Conservation (phyloP, 257 asterid genomes). For the Solanum dulcamara region DNA sequence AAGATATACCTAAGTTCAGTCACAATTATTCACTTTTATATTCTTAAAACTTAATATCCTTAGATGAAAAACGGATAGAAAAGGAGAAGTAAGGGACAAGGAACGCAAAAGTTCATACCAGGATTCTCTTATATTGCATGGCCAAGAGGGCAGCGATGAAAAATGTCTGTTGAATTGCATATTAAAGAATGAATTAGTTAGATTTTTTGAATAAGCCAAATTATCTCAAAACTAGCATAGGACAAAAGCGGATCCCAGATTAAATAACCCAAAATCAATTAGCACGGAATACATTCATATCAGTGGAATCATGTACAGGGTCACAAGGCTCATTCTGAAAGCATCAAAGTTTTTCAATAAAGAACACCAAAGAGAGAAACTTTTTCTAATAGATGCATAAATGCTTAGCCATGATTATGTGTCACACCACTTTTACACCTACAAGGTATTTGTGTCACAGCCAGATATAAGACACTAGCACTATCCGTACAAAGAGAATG, state of each 20-base stretch:
- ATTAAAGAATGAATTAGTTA: not conserved
- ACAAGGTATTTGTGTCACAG: not conserved
- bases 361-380: not conserved
- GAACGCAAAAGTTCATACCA: slow-evolving; percentile 29
- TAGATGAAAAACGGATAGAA: not conserved
- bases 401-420: not conserved
- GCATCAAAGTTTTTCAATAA: not conserved
- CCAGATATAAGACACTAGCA: not conserved
- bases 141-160: slow-evolving; percentile 78
- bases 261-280: not conserved
- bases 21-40: not conserved
- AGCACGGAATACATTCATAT: not conserved
- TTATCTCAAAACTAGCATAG: not conserved
- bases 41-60: not conserved
- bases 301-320: not conserved
- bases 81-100: not conserved
- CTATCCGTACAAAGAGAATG: not conserved
- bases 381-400: not conserved
- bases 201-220: not conserved
- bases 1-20: not conserved
- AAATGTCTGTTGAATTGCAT: slow-evolving; percentile 48
- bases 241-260: not conserved
- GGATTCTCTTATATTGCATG: slow-evolving; percentile 57
- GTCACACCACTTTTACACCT: not conserved
- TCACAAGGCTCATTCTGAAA: not conserved